phyloP scores from a whole-genome alignment of 257 asterid species.

The Oldenlandia corymbosa region DNA sequence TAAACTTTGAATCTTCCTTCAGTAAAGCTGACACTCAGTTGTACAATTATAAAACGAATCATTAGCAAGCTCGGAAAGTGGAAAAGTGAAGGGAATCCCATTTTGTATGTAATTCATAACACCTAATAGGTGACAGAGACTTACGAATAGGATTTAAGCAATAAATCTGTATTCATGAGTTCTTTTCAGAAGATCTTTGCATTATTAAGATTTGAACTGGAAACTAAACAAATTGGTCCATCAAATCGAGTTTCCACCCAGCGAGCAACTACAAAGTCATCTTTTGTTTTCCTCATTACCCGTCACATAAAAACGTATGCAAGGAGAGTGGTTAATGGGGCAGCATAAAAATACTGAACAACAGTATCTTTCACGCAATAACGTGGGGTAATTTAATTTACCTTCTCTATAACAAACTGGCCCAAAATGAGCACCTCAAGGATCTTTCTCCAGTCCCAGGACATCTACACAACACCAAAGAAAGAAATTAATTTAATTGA shows the following conservation, averaged over 20 bases:
- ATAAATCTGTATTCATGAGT: not conserved
- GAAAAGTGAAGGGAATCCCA: not conserved
- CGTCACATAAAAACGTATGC: not conserved
- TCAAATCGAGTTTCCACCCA: not conserved
- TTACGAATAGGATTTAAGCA: not conserved
- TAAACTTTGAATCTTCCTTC: too few relatives aligned
- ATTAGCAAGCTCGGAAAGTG: not conserved
- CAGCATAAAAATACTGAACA: not conserved
- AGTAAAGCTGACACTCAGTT: not conserved
- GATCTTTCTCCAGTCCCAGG: conserved; percentile 99
- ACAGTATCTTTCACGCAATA: not conserved
- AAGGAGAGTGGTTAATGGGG: not conserved
- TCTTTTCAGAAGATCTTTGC: not conserved
- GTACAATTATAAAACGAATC: too few relatives aligned
- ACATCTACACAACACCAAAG: conserved; percentile 53
- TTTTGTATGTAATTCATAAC: not conserved
- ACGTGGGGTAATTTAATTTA: conserved; percentile 17
- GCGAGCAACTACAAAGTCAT: conserved; percentile 1
- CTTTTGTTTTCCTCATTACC: too few relatives aligned
- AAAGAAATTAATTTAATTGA: conserved; percentile 12
- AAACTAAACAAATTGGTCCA: not conserved
- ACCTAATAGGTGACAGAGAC: not conserved
- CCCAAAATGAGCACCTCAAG: conserved; percentile 93
- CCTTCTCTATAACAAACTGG: conserved; percentile 94
- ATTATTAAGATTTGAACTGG: not conserved